Evolutionary conservation across 192 early-diverging fungal genomes (phyloP).

Genomic region (Coemansia sp.): DNA sequence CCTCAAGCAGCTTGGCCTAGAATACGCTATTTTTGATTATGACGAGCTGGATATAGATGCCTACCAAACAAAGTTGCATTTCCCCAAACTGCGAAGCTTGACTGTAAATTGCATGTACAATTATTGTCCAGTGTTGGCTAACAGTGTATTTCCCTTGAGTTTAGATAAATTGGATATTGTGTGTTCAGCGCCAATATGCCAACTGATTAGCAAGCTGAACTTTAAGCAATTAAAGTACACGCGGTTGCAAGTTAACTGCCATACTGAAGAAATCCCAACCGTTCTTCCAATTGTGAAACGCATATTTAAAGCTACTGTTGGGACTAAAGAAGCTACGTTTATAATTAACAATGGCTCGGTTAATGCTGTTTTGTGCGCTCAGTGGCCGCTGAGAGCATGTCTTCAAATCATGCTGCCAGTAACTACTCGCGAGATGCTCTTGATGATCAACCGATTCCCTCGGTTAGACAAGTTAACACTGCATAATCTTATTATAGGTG

Average conservation of each 20-base stretch:
- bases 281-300: background rate
- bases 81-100: background rate
- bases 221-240: background rate
- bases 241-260: background rate
- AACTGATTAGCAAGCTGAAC: background rate
- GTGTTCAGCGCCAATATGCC: background rate
- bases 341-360: background rate
- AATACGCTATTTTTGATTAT: background rate
- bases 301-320: background rate
- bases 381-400: background rate
- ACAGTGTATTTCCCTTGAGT: background rate
- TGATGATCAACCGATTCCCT: background rate
- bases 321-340: background rate
- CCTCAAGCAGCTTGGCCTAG: background rate
- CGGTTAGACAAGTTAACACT: background rate
- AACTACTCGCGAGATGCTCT: background rate
- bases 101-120: background rate
- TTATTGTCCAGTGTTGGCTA: slow-evolving; percentile 3
- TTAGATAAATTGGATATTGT: slow-evolving; percentile 5
- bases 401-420: background rate
- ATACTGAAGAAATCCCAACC: background rate
- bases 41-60: background rate
- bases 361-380: background rate
- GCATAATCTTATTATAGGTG: background rate
- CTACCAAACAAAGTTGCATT: background rate